phyloP scores from a whole-genome alignment of 1,284 basidiomycete genomes.

The Rhodotorula sp. region DNA sequence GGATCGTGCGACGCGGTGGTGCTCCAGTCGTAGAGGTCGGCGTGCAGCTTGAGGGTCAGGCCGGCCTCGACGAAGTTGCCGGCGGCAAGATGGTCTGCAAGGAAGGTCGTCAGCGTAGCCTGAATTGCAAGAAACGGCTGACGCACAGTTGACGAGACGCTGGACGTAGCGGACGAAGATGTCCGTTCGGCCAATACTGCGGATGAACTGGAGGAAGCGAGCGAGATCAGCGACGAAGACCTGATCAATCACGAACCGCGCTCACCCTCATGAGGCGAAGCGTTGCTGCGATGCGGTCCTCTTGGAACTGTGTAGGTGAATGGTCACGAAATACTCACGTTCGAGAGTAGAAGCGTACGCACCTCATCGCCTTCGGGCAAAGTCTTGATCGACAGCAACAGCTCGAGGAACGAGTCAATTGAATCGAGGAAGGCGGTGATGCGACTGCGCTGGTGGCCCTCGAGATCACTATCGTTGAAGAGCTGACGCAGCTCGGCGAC shows the following conservation, averaged over 20 bases:
- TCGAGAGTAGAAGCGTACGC: no score
- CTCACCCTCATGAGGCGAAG: slow-evolving; percentile 73
- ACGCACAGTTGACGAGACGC: slow-evolving; percentile 67
- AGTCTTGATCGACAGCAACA: slow-evolving; percentile 85
- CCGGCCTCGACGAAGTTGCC: slow-evolving; percentile 91
- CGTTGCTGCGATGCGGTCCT: slow-evolving; percentile 90
- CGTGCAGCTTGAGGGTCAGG: slow-evolving; percentile 85
- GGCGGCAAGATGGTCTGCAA: slow-evolving; percentile 19
- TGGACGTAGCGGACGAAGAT: slow-evolving; percentile 70
- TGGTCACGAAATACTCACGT: no score
- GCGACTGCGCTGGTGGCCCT: slow-evolving; percentile 70
- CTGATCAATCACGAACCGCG: not conserved
- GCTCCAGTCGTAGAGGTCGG: slow-evolving; percentile 85
- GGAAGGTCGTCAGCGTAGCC: slow-evolving; percentile 61
- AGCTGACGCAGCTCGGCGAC: slow-evolving; percentile 84
- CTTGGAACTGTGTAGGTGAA: slow-evolving; percentile 59
- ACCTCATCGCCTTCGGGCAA: slow-evolving; percentile 84
- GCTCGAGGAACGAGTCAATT: slow-evolving; percentile 87
- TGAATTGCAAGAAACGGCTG: slow-evolving; percentile 47
- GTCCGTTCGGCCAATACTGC: slow-evolving; percentile 21
- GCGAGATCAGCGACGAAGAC: not conserved
- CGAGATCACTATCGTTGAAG: slow-evolving; percentile 75
- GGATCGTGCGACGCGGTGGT: slow-evolving; percentile 66
- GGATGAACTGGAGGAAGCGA: slow-evolving; percentile 58
- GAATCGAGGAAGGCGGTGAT: slow-evolving; percentile 82